A percentile compares a stretch with the other conserved stretches of the same genome.
Conservation (phyloP, 129 eudicot species). For the Helichrysum umbraculigerum region DNA sequence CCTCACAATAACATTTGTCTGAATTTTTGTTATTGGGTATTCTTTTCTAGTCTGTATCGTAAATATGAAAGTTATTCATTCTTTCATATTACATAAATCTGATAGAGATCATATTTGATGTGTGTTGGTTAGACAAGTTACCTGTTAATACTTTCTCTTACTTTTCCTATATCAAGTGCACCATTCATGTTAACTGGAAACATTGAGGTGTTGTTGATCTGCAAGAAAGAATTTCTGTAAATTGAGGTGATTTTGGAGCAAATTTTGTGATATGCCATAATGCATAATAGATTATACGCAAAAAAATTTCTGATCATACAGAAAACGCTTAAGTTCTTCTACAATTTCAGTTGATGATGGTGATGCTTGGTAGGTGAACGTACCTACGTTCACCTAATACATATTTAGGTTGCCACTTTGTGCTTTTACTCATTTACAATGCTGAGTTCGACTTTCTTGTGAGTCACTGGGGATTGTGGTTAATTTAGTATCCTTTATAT, state of each 20-base stretch:
- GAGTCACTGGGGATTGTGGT: neutral
- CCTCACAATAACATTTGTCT: neutral
- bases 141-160: neutral
- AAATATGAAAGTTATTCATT: neutral
- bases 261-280: neutral
- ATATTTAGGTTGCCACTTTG: neutral
- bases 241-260: neutral
- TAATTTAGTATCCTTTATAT: neutral
- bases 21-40: neutral
- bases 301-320: neutral
- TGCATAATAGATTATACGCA: slow-evolving; percentile 3
- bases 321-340: neutral
- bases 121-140: slow-evolving; percentile 1
- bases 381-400: slow-evolving; percentile 1
- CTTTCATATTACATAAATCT: neutral
- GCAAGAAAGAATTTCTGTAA: slow-evolving; percentile 16
- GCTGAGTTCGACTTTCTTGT: neutral
- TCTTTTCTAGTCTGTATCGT: slow-evolving; percentile 9
- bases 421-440: neutral
- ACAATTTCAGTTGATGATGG: neutral
- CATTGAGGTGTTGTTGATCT: slow-evolving; percentile 3
- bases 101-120: slow-evolving; percentile 3
- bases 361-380: neutral
- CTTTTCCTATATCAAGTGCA: neutral
- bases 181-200: slow-evolving; percentile 5